These are phyloP conservation scores for Rickenella mellea DNA, from an alignment of 768 basidiomycete species.

Conservation along the genomic window DNA sequence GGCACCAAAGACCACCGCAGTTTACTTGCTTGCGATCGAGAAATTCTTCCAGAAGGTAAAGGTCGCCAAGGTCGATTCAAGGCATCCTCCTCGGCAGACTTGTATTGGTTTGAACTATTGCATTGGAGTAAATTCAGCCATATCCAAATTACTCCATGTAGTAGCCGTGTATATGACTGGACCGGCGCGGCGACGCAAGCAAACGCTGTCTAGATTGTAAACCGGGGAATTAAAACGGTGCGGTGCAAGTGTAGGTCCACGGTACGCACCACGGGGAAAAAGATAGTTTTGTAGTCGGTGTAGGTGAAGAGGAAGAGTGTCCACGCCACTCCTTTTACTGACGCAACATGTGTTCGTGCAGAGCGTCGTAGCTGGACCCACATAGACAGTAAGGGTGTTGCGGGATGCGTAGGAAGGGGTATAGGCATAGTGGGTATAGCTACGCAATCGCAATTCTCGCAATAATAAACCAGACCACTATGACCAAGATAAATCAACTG, in stretches of 20 bases:
- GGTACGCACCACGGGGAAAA: slow-evolving; percentile 23
- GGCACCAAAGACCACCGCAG: slow-evolving; percentile 21
- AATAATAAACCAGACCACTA: no score
- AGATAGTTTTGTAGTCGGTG: slow-evolving; percentile 24
- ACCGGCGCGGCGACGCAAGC: background rate
- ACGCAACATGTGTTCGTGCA: no score
- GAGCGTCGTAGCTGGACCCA: no score
- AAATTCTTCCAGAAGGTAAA: background rate
- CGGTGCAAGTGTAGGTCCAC: background rate
- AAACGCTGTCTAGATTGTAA: no score
- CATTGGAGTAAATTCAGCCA: slow-evolving; percentile 5
- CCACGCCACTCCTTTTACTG: no score
- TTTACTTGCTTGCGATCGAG: slow-evolving; percentile 5
- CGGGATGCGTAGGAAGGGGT: no score
- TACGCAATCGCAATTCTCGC: no score
- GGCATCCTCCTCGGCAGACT: slow-evolving; percentile 1
- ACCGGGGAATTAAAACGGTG: background rate
- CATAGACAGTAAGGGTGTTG: no score
- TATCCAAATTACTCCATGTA: slow-evolving; percentile 2
- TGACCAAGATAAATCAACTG: no score
- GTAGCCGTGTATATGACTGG: background rate
- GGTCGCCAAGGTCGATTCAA: slow-evolving; percentile 4
- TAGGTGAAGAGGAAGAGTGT: slow-evolving; percentile 25
- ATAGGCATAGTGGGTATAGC: no score
- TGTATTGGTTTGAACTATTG: slow-evolving; percentile 4